A percentile compares a stretch with the other conserved stretches of the same genome.
Conservation (phyloP, 1,284 basidiomycete genomes). For the Stereum hirsutum region DNA sequence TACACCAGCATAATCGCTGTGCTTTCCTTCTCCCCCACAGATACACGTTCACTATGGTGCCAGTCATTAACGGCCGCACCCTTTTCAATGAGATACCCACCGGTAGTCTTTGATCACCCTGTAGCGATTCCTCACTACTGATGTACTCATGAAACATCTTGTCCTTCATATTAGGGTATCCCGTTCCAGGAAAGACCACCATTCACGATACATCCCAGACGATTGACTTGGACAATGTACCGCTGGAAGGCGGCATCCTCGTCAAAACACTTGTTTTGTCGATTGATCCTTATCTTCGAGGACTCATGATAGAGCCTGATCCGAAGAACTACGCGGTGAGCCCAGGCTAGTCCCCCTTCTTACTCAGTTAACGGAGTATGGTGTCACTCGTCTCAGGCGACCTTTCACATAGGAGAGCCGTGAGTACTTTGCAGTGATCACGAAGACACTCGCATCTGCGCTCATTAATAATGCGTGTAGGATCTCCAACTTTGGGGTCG, state of each 20-base stretch:
- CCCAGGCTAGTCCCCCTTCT: too few species aligned
- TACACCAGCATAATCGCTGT: too few species aligned
- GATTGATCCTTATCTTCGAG: constrained; percentile 28
- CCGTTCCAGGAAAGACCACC: constrained; percentile 16
- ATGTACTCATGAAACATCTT: too few species aligned
- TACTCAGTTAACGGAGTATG: neutral
- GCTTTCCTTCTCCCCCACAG: too few species aligned
- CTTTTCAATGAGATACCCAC: too few species aligned
- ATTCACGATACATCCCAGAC: constrained; percentile 19
- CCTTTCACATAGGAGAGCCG: constrained; percentile 11
- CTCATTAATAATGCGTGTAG: constrained; percentile 2
- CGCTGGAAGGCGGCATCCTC: constrained; percentile 28
- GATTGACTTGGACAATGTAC: constrained; percentile 27
- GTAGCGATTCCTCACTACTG: too few species aligned
- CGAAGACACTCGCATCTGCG: neutral
- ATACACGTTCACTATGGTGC: too few species aligned
- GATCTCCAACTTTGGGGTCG: constrained; percentile 16
- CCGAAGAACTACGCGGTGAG: constrained; percentile 6
- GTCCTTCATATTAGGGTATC: too few species aligned
- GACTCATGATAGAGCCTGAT: constrained; percentile 16
- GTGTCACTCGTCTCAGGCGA: neutral
- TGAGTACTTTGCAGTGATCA: constrained; percentile 3
- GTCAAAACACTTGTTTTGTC: constrained; percentile 23
- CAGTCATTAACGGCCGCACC: too few species aligned
- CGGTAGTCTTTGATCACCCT: too few species aligned